Conservation (phyloP, 176 grass and related monocot genomes). For the Eragrostis nindensis region DNA sequence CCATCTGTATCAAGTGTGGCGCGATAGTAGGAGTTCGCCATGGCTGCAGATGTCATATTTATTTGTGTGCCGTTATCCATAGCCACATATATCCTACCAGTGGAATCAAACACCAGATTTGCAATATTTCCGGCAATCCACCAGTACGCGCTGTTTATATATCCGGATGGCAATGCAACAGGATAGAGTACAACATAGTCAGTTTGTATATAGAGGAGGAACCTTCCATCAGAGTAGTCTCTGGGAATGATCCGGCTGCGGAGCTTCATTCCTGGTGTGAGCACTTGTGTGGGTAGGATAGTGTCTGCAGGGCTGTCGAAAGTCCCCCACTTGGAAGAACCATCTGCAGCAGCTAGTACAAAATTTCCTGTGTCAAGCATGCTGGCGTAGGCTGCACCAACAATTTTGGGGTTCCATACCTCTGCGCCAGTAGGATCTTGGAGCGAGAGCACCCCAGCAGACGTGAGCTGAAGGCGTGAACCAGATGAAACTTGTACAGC, state of each 20-base stretch:
- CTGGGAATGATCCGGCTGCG: conserved; percentile 40
- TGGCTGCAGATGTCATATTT: neutral
- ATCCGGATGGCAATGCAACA: conserved; percentile 17
- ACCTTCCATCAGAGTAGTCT: conserved; percentile 53
- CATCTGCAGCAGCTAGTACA: conserved; percentile 27
- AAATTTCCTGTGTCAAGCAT: conserved; percentile 67
- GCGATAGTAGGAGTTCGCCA: conserved; percentile 50
- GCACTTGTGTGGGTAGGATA: conserved; percentile 51
- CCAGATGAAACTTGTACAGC: neutral
- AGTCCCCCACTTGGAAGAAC: conserved; percentile 40
- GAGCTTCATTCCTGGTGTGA: neutral
- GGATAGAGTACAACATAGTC: conserved; percentile 30
- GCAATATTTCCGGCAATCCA: conserved; percentile 22
- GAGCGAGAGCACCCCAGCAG: conserved; percentile 32
- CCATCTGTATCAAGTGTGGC: conserved; percentile 62
- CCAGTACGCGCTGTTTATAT: conserved; percentile 42
- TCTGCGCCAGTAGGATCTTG: conserved; percentile 12
- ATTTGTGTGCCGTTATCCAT: neutral
- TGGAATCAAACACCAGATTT: conserved; percentile 42
- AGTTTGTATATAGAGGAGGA: conserved; percentile 19
- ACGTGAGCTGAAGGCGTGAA: conserved; percentile 39
- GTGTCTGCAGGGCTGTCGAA: conserved; percentile 55
- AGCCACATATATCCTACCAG: conserved; percentile 29
- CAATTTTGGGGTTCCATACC: conserved; percentile 29
- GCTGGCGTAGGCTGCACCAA: conserved; percentile 34